Evolutionary conservation across 2,329 filamentous ascomycete species (phyloP).

Genomic region (Calonectria pauciramosa): DNA sequence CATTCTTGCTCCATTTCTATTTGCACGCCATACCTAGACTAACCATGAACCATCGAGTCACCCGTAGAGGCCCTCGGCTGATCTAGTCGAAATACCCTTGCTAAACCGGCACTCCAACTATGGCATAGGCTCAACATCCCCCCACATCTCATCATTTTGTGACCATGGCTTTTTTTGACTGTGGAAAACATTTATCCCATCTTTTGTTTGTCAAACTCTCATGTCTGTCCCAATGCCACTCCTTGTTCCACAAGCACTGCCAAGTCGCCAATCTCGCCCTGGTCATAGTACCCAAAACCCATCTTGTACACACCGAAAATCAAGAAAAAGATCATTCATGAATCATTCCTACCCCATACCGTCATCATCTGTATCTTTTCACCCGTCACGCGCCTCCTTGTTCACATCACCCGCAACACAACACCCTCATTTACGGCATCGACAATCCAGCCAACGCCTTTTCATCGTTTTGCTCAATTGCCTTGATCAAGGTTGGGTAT

Average conservation of each 20-base stretch:
- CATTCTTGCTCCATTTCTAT: not conserved
- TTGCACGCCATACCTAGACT: not conserved
- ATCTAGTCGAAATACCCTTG: conserved; percentile 18
- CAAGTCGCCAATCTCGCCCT: conserved; percentile 5
- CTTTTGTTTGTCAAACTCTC: not conserved
- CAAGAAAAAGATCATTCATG: not conserved
- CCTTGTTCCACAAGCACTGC: not conserved
- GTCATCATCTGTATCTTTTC: not conserved
- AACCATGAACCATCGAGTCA: not conserved
- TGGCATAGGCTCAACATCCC: not conserved
- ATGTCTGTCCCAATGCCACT: not conserved
- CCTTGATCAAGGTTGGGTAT: conserved; percentile 85
- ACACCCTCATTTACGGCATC: conserved; percentile 30
- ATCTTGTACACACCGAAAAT: conserved; percentile 1
- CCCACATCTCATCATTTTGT: not conserved
- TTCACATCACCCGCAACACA: not conserved
- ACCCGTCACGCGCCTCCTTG: not conserved
- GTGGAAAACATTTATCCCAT: not conserved
- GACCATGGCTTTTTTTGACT: not conserved
- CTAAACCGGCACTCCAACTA: conserved; percentile 14
- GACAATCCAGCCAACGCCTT: conserved; percentile 64
- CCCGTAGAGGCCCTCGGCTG: conserved; percentile 23
- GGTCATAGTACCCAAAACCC: not conserved
- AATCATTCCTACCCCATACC: not conserved
- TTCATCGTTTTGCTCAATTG: conserved; percentile 68